Conservation (phyloP, 2,329 filamentous ascomycete species). For the Lecanicillium sp. region DNA sequence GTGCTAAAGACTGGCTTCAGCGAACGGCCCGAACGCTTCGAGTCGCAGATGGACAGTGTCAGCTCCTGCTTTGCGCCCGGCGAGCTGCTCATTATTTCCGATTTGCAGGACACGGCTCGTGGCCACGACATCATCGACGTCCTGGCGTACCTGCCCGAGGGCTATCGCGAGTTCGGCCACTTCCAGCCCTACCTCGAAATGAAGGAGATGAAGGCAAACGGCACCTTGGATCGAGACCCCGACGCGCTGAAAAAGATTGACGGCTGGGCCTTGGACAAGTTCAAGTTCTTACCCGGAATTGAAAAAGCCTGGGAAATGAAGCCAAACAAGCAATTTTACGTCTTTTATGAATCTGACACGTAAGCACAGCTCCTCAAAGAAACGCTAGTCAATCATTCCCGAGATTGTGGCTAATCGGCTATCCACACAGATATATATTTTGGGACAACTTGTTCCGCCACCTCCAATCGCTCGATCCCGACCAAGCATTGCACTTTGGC, state of each 20-base stretch:
- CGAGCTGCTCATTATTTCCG: slow-evolving; percentile 40
- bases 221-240: slow-evolving; percentile 21
- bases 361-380: slow-evolving; percentile 20
- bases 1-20: slow-evolving; percentile 41
- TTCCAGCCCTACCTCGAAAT: slow-evolving; percentile 33
- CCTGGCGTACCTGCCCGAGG: slow-evolving; percentile 33
- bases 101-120: slow-evolving; percentile 35
- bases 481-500: slow-evolving; percentile 5
- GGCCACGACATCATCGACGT: slow-evolving; percentile 36
- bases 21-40: slow-evolving; percentile 29
- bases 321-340: slow-evolving; percentile 42
- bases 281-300: slow-evolving; percentile 49
- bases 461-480: slow-evolving; percentile 9
- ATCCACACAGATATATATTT: slow-evolving; percentile 8
- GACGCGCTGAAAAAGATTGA: slow-evolving; percentile 22
- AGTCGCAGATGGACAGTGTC: slow-evolving; percentile 28
- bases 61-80: slow-evolving; percentile 14
- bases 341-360: slow-evolving; percentile 49
- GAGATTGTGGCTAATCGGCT: not conserved
- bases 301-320: slow-evolving; percentile 38
- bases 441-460: slow-evolving; percentile 12
- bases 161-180: slow-evolving; percentile 23
- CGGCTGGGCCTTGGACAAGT: slow-evolving; percentile 47
- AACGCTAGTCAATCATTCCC: not conserved
- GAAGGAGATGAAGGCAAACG: slow-evolving; percentile 23